Evolutionary conservation across 1,139 yeast genomes (phyloP).

Genomic region (Yamadazyma spencermartinsiae): DNA sequence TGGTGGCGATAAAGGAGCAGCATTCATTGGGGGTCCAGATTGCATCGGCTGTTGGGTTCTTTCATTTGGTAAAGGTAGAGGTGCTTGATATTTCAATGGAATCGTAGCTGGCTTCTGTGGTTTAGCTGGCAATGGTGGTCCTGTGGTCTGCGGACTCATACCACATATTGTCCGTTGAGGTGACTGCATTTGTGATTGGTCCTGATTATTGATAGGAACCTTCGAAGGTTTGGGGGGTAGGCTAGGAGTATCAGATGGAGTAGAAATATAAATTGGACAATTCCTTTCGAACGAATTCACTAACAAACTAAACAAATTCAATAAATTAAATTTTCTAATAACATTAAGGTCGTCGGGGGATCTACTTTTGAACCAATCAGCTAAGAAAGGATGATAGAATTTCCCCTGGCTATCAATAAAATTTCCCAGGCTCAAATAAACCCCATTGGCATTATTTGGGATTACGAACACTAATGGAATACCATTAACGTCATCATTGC

Average conservation of each 20-base stretch:
- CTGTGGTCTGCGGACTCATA: conserved; percentile 34
- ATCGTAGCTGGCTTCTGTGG: conserved; percentile 10
- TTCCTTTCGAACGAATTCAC: conserved; percentile 42
- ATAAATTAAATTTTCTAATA: conserved; percentile 31
- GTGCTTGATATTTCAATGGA: conserved; percentile 35
- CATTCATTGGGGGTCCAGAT: too few relatives aligned
- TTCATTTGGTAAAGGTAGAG: conserved; percentile 34
- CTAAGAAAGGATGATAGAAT: conserved; percentile 68
- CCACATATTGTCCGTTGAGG: conserved; percentile 26
- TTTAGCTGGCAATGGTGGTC: conserved; percentile 13
- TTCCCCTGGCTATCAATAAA: conserved; percentile 73
- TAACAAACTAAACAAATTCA: conserved; percentile 37
- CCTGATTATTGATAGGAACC: conserved; percentile 1
- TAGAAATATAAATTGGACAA: conserved; percentile 22
- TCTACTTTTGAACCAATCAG: conserved; percentile 52
- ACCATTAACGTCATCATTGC: conserved; percentile 22
- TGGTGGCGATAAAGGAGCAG: background rate
- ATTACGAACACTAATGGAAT: conserved; percentile 66
- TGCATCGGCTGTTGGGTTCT: background rate
- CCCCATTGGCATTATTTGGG: conserved; percentile 44
- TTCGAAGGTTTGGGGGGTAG: conserved; percentile 8
- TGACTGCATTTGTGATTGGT: conserved; percentile 8
- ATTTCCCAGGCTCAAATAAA: conserved; percentile 56
- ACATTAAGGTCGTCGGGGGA: conserved; percentile 9
- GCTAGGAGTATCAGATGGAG: conserved; percentile 7